phyloP scores from a whole-genome alignment of 2,329 filamentous ascomycete genomes.

The Nannizzia gypsea region DNA sequence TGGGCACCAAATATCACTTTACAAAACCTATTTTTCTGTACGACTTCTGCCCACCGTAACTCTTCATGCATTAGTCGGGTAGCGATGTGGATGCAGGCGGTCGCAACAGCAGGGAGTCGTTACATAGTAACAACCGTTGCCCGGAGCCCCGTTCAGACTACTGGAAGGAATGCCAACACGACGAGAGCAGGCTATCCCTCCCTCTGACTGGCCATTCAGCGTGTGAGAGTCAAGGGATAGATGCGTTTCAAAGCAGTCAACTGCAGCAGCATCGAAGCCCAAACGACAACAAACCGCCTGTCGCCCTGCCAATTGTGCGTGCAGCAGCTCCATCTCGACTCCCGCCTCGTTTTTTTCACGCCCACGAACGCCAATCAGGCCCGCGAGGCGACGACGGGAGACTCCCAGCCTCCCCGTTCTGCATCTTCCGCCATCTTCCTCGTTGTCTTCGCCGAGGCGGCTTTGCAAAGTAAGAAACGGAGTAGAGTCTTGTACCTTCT shows the following conservation, averaged over 20 bases:
- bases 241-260: background rate
- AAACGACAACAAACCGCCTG: background rate
- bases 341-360: conserved; percentile 4
- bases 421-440: background rate
- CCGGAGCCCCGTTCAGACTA: background rate
- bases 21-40: conserved; percentile 3
- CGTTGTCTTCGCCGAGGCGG: background rate
- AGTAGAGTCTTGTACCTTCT: background rate
- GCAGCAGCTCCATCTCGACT: background rate
- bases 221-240: background rate
- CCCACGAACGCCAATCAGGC: conserved; percentile 12
- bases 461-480: too few species aligned
- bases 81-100: conserved; percentile 6
- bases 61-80: conserved; percentile 7
- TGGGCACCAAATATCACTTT: conserved; percentile 1
- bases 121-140: background rate
- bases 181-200: background rate
- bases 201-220: background rate
- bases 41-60: conserved; percentile 2
- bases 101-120: background rate
- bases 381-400: background rate
- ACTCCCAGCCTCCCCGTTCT: background rate
- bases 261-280: conserved; percentile 4
- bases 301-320: conserved; percentile 2
- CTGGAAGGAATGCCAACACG: background rate